phyloP scores from a whole-genome alignment of 176 grass and related monocot genomes.

The Triticum dicoccoides region DNA sequence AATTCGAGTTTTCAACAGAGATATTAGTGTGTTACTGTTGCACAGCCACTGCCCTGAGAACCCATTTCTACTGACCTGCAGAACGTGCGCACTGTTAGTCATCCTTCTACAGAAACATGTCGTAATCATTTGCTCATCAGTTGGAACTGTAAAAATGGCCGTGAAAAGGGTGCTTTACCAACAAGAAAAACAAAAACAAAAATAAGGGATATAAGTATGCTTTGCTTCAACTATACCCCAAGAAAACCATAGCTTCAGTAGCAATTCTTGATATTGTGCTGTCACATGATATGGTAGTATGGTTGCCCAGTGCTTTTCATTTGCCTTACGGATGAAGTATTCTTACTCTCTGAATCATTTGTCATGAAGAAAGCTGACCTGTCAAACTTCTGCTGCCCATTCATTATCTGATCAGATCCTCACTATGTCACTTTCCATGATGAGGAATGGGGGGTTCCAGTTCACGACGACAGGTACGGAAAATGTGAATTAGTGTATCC shows the following conservation, averaged over 20 bases:
- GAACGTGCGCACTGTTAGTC: not conserved
- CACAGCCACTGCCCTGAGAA: not conserved
- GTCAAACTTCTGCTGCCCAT: constrained; percentile 3
- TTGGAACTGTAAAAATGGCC: constrained; percentile 11
- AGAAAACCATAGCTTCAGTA: constrained; percentile 25
- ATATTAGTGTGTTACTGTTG: not conserved
- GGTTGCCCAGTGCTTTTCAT: constrained; percentile 34
- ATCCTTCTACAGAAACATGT: not conserved
- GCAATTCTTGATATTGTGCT: not conserved
- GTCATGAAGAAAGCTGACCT: constrained; percentile 28
- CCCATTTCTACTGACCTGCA: not conserved
- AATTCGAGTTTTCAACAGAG: not conserved
- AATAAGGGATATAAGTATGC: not conserved
- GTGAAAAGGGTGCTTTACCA: not conserved
- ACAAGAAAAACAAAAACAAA: not conserved
- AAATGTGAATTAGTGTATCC: too few species aligned
- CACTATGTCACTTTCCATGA: constrained; percentile 86
- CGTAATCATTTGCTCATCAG: not conserved
- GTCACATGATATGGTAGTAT: constrained; percentile 31
- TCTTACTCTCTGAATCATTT: constrained; percentile 38
- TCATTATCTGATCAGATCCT: constrained; percentile 54
- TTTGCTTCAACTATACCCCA: constrained; percentile 21
- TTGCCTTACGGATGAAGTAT: constrained; percentile 36
- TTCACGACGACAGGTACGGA: constrained; percentile 72
- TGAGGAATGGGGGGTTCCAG: constrained; percentile 92